Base-by-base conservation (phyloP, 2,329 filamentous ascomycete genomes). In the Hypoxylon sp. region DNA sequence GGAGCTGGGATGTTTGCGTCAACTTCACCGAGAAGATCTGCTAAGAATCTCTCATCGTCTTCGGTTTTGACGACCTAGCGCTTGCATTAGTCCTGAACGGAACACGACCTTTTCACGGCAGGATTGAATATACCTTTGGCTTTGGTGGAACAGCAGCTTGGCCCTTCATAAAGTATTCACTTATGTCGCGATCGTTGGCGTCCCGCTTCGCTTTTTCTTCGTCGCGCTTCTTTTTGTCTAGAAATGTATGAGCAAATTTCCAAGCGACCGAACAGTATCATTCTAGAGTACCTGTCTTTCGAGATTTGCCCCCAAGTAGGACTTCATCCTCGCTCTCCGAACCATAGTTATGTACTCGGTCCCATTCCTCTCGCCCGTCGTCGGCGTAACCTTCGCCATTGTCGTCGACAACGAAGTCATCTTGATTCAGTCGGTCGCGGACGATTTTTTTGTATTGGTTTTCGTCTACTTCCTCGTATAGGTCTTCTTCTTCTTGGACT, bases 351-450 rank as follows among this genome's bases (percentile, higher is more conserved):
- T 84, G 82, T 69, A 90, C 85, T 72, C 91, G 87, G 79, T 95
- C 89, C 94, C 95, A 95, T 73, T 98, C 96, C 80, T 97, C 94
- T 58, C 96, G 90, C 65, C 96, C 96, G 76, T 98, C 96, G 77
- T 98, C 95, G 70, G 93, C 95, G 75, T 99, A 99, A 36, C 96
- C 95, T 77, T 95, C 93, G 75, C 95, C 95, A 81, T 97, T 97
- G 81, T 99, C 96, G 82, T 98, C 96, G 64, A 99, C 94, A 54
- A 99, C 95, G 75, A 99, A 99, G 80, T 99, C 96, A 73, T 99
- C 96, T 74, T 97, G 86, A 75, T 98, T 92, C 53, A 99, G 84
- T 48, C 96, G 90, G 59, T 91, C 89, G 42, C 96, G 88, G 12
- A 99, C 93, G 70, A 98, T 91, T 78, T 96, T 96, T 83, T 97